Conservation (phyloP, 108 stramenopile genomes). For the Pinguiococcus pyrenoidosus region DNA sequence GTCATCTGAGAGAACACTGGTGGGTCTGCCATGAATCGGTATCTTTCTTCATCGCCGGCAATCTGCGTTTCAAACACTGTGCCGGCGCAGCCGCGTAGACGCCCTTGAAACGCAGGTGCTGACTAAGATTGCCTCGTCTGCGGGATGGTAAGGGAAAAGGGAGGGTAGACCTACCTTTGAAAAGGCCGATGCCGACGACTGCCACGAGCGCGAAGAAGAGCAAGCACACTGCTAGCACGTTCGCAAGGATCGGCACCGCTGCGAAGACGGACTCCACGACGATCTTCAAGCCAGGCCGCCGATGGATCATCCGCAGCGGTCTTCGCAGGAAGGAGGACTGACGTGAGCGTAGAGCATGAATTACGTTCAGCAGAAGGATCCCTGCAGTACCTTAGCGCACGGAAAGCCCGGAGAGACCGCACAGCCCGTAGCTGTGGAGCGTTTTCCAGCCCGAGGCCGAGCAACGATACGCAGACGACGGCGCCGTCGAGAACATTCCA, state of each 20-base stretch:
- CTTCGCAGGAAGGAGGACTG: no score
- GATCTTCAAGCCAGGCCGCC: conserved; percentile 47
- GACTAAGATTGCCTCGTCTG: no score
- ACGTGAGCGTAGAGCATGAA: no score
- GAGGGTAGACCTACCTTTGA: conserved; percentile 50
- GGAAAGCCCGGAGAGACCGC: conserved; percentile 43
- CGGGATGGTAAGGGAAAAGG: no score
- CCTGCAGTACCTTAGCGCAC: conserved; percentile 49
- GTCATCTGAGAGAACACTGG: conserved; percentile 2
- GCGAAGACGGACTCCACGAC: conserved; percentile 54
- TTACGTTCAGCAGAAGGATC: no score
- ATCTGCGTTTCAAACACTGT: no score
- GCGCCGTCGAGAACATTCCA: conserved; percentile 55
- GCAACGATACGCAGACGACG: conserved; percentile 41
- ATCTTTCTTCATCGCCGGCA: no score
- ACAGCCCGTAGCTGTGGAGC: conserved; percentile 35
- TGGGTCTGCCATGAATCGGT: not conserved
- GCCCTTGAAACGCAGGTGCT: conserved; percentile 29
- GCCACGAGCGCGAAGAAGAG: conserved; percentile 48
- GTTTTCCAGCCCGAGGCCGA: conserved; percentile 9
- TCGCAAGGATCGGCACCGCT: conserved; percentile 42
- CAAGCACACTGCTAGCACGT: conserved; percentile 40
- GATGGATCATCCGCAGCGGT: conserved; percentile 49
- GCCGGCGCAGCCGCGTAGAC: not conserved
- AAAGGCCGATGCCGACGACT: conserved; percentile 48